phyloP scores from a whole-genome alignment of 768 basidiomycete genomes.

The Serendipita sp. region DNA sequence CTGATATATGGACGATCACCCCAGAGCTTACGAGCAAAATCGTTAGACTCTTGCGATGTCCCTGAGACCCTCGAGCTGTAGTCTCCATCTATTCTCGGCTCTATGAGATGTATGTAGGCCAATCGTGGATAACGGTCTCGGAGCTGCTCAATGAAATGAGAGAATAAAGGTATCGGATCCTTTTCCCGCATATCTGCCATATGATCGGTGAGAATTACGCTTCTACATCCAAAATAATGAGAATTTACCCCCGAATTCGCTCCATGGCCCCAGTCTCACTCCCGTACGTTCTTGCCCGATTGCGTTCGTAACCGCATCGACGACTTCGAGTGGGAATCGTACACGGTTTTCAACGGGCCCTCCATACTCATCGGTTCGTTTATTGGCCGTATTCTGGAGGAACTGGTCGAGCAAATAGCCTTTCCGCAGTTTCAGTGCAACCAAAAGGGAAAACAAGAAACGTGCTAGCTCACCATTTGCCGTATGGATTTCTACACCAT shows the following conservation, averaged over 20 bases:
- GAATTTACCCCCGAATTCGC: constrained; percentile 8
- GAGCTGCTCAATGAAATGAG: constrained; percentile 33
- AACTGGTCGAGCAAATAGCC: constrained; percentile 45
- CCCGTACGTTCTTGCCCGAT: constrained; percentile 40
- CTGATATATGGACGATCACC: constrained; percentile 19
- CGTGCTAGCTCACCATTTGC: constrained; percentile 21
- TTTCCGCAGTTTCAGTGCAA: neutral
- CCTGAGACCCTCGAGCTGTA: neutral
- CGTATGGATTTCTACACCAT: constrained; percentile 36
- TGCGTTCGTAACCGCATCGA: constrained; percentile 33
- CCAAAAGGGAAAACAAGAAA: neutral
- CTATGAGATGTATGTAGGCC: constrained; percentile 35
- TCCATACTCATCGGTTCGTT: constrained; percentile 49
- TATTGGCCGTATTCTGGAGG: constrained; percentile 38
- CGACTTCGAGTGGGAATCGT: constrained; percentile 39
- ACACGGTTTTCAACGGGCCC: constrained; percentile 46
- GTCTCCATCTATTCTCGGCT: constrained; percentile 19
- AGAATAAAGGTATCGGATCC: constrained; percentile 40
- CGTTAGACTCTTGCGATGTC: neutral
- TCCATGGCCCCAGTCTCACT: constrained; percentile 46
- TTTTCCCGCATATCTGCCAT: constrained; percentile 28
- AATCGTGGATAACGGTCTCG: constrained; percentile 27
- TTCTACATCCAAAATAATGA: neutral
- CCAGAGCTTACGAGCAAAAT: constrained; percentile 6
- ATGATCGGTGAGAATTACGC: neutral